These are phyloP conservation scores for Arbutus unedo DNA, from an alignment of 148 eudicot species.

Conservation along the genomic window DNA sequence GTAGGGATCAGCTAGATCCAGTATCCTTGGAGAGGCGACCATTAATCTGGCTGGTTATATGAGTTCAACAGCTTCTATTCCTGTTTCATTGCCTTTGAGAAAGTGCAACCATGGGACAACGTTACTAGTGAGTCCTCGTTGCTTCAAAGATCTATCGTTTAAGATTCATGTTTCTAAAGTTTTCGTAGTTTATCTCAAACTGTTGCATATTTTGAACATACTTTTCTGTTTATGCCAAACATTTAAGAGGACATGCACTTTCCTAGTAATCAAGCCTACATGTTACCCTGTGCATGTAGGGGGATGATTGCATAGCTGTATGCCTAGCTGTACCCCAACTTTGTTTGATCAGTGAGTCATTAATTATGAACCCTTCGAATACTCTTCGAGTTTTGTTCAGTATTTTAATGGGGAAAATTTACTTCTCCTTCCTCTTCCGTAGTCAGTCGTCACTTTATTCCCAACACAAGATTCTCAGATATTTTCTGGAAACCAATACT, in stretches of 20 bases:
- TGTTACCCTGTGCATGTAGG: background rate
- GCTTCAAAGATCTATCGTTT: background rate
- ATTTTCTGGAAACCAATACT: background rate
- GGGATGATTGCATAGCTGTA: background rate
- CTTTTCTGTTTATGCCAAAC: too few species aligned
- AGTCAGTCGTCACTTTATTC: background rate
- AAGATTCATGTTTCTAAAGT: background rate
- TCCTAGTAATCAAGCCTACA: background rate
- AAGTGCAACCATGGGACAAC: slow-evolving; percentile 67
- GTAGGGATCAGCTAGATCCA: slow-evolving; percentile 76
- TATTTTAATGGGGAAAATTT: background rate
- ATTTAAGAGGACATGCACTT: background rate
- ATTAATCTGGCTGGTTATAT: slow-evolving; percentile 50
- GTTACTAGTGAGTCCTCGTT: slow-evolving; percentile 46
- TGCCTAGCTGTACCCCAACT: background rate
- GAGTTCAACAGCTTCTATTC: slow-evolving; percentile 38
- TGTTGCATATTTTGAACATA: background rate
- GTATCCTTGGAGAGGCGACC: slow-evolving; percentile 64
- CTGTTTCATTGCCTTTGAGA: slow-evolving; percentile 54
- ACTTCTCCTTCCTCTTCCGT: background rate
- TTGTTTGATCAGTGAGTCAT: background rate
- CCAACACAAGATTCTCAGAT: background rate
- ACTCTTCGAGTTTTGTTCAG: background rate
- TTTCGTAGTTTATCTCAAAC: background rate
- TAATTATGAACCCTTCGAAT: background rate